These are phyloP conservation scores for Coriaria nepalensis DNA, from an alignment of 306 rosid species.

Conservation along the genomic window DNA sequence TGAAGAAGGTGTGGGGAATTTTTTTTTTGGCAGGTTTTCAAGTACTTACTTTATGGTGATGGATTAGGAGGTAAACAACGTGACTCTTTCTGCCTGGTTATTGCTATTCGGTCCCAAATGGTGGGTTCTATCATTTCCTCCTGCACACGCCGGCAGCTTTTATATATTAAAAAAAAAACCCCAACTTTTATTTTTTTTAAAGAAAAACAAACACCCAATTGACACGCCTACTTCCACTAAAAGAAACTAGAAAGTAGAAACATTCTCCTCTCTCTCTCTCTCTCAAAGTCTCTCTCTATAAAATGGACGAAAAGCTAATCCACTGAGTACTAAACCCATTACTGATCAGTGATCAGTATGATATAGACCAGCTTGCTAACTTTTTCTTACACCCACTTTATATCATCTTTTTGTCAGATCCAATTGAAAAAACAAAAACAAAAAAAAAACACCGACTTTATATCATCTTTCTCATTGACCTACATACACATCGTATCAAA, in stretches of 20 bases:
- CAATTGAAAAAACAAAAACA: too few relatives aligned
- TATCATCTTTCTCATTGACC: too few relatives aligned
- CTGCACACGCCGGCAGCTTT: conserved; percentile 94
- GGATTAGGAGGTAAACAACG: conserved; percentile 32
- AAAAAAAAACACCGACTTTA: conserved; percentile 22
- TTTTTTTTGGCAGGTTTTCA: too few relatives aligned
- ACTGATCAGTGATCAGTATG: conserved; percentile 8
- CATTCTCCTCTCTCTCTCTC: conserved; percentile 15
- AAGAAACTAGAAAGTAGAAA: conserved; percentile 4
- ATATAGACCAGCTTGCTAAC: conserved; percentile 27
- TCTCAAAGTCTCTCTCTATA: conserved; percentile 18
- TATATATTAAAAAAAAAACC: conserved; percentile 11
- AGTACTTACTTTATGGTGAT: too few relatives aligned
- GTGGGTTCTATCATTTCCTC: too few relatives aligned
- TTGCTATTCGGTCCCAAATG: too few relatives aligned
- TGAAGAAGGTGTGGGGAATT: too few relatives aligned
- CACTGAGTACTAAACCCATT: conserved; percentile 30
- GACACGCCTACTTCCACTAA: conserved; percentile 92
- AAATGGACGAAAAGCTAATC: conserved; percentile 46
- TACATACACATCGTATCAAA: too few relatives aligned
- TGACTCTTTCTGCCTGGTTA: neutral
- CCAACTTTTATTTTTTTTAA: too few relatives aligned
- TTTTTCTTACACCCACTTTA: conserved; percentile 32
- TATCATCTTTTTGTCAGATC: conserved; percentile 65
- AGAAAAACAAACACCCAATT: conserved; percentile 24